These are phyloP conservation scores for Citrus sinensis DNA, from an alignment of 345 rosid species.

Conservation along the genomic window DVS_A1.0 CM039161.1:3037501-3038000, in stretches of 20 bases:
- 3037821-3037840: constrained; percentile 17
- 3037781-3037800: constrained; percentile 33
- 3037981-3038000: constrained; percentile 35
- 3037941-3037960: constrained; percentile 32
- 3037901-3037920: constrained; percentile 34
- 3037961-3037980: constrained; percentile 46
- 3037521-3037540: constrained; percentile 48
- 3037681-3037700: constrained; percentile 34
- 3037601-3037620: constrained; percentile 73
- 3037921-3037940: constrained; percentile 39
- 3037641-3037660: constrained; percentile 28
- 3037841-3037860: constrained; percentile 39
- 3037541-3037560: constrained; percentile 63
- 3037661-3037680: constrained; percentile 31
- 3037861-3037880: constrained; percentile 32
- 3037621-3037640: constrained; percentile 41
- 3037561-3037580: constrained; percentile 96
- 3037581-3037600: constrained; percentile 88
- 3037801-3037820: constrained; percentile 42
- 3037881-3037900: constrained; percentile 44
- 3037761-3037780: constrained; percentile 27
- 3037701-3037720: constrained; percentile 38
- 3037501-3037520: constrained; percentile 32
- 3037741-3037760: constrained; percentile 34
- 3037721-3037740: constrained; percentile 34